Conservation (phyloP, 2,329 filamentous ascomycete genomes). For the Lomentospora prolificans region DNA sequence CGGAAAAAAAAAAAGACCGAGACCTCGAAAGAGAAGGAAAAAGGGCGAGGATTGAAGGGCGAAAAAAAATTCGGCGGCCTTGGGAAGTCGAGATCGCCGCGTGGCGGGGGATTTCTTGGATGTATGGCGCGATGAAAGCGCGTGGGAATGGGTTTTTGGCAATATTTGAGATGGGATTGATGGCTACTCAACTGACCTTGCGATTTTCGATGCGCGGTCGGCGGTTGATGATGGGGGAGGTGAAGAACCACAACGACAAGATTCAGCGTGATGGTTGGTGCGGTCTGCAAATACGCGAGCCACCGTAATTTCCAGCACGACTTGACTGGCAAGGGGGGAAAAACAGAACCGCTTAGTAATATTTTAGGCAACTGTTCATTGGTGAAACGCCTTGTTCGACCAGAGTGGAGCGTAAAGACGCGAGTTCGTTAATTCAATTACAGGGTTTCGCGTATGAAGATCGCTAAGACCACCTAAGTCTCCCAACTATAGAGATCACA, state of each 20-base stretch:
- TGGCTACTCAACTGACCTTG: constrained; percentile 25
- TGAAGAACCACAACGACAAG: constrained; percentile 43
- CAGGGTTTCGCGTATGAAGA: too few relatives aligned
- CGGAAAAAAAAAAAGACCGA: constrained; percentile 14
- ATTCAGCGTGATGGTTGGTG: constrained; percentile 39
- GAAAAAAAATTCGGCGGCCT: background rate
- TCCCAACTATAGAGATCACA: too few relatives aligned
- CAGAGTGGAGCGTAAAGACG: too few relatives aligned
- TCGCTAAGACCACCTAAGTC: too few relatives aligned
- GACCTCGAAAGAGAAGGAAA: constrained; percentile 25
- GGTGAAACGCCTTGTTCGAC: too few relatives aligned
- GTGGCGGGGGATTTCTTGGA: constrained; percentile 30
- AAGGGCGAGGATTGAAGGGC: constrained; percentile 30
- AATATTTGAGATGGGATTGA: constrained; percentile 40
- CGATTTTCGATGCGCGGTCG: constrained; percentile 49
- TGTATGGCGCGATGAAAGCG: constrained; percentile 39
- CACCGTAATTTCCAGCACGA: constrained; percentile 36
- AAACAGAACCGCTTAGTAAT: background rate
- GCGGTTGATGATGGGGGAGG: constrained; percentile 40
- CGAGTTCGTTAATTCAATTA: too few relatives aligned
- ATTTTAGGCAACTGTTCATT: too few relatives aligned
- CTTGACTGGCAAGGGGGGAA: too few relatives aligned
- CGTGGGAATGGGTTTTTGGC: constrained; percentile 43
- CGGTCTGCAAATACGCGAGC: constrained; percentile 24
- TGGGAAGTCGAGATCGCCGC: constrained; percentile 23